Evolutionary conservation across 2,329 filamentous ascomycete species (phyloP), one percentile per base, ranked within the genome.

Genomic region (Penicillium glabrum): DNA sequence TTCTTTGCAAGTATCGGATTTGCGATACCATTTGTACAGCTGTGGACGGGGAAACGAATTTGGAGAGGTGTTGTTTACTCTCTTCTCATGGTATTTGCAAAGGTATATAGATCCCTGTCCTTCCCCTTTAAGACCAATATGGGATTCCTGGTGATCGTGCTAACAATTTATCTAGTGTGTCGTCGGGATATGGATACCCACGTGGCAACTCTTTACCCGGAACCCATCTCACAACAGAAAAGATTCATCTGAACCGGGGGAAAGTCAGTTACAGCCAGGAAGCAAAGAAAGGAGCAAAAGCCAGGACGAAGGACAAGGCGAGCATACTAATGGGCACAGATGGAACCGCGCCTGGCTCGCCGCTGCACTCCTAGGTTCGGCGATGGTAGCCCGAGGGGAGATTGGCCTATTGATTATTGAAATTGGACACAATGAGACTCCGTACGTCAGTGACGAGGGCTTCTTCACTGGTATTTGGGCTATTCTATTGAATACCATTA

Each of bases 1-100:
- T 72, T 72, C 48, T 72, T 72, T 27, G 61, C 68, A 2, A 72
- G 69, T 51, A 62, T 72, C 9, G 70, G 70, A 0, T 72, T 72
- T 37, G 70, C 70, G 0, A 71, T 72, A 46, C 70, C 70, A 1
- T 72, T 72, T 47, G 53, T 72, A 46, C 50, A 67, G 47, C 61
- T 72, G 1, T 72, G 70, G 70, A 71, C 70, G 3, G 70, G 70
- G 7, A 63, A 68, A 52, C 49, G 68, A 1, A 70, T 72, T 5
- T 72, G 70, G 70, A 62, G 65, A 48, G 70, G 70, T 1, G 51
- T 72, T 1, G 43, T 72, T 3, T 72, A 60, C 50, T 67, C 67
- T 0, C 61, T 72, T 2, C 54, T 72, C 3, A 72, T 72, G 70
- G 61, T 61, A 1, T 57, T 70, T 51, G 65, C 66, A 2, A 72